These are phyloP conservation scores for Phytophthora brassicae DNA, from an alignment of 352 stramenopile species.

Conservation along the genomic window DNA sequence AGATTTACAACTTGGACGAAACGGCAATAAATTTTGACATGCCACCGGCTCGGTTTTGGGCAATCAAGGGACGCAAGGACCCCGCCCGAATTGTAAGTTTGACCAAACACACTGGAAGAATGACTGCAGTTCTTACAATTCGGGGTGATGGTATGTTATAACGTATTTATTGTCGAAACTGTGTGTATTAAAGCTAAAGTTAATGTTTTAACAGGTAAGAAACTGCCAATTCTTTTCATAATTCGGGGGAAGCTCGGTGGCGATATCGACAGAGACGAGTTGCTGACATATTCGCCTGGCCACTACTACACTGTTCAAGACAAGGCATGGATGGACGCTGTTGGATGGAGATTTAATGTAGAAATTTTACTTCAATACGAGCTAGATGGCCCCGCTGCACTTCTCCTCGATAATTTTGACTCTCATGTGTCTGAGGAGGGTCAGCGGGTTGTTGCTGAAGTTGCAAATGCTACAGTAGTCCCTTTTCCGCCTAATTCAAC, in stretches of 20 bases:
- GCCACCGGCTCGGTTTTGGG: neutral
- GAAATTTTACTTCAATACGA: constrained; percentile 2
- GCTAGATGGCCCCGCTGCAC: constrained; percentile 6
- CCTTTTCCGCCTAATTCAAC: constrained; percentile 16
- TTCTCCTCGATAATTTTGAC: constrained; percentile 25
- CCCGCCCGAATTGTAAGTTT: neutral
- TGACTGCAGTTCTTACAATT: neutral
- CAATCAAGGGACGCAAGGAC: neutral
- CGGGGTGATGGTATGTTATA: neutral
- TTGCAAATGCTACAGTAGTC: neutral
- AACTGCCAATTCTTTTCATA: constrained; percentile 3
- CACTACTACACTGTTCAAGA: constrained; percentile 1
- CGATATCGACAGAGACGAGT: neutral
- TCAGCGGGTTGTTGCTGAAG: constrained; percentile 1
- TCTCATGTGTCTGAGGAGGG: constrained; percentile 17
- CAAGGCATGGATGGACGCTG: neutral
- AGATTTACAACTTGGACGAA: constrained; percentile 9
- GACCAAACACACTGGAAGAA: neutral
- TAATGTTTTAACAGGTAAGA: constrained; percentile 1
- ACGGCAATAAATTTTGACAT: constrained; percentile 3
- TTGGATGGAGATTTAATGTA: neutral
- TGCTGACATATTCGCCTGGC: neutral
- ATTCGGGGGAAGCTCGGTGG: neutral
- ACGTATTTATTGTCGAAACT: neutral
- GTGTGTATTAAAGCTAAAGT: neutral